phyloP scores from a whole-genome alignment of 2,329 filamentous ascomycete genomes.

The Paraconiothyrium sp. region DNA sequence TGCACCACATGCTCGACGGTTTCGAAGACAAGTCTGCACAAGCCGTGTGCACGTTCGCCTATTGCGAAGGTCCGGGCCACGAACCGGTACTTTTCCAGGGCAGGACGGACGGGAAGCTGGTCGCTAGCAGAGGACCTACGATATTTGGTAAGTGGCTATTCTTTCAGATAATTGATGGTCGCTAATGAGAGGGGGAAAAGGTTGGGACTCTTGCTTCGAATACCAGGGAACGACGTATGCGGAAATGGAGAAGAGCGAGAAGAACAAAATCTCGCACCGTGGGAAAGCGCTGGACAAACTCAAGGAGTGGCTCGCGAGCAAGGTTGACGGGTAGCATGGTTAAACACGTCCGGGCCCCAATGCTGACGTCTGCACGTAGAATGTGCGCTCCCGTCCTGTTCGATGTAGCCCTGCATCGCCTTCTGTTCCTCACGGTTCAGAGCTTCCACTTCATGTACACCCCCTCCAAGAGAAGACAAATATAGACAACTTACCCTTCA shows the following conservation, averaged over 20 bases:
- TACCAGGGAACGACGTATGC: slow-evolving; percentile 88
- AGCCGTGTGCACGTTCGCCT: slow-evolving; percentile 96
- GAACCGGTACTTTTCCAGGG: slow-evolving; percentile 92
- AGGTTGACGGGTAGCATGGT: slow-evolving; percentile 31
- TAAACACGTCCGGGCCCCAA: too few species aligned
- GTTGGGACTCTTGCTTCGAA: slow-evolving; percentile 97
- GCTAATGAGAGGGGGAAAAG: slow-evolving; percentile 57
- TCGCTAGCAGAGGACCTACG: slow-evolving; percentile 79
- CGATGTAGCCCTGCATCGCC: not conserved
- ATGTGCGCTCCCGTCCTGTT: too few species aligned
- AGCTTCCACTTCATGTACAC: slow-evolving; percentile 6
- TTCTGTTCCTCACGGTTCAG: not conserved
- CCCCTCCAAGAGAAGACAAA: slow-evolving; percentile 25
- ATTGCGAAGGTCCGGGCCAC: slow-evolving; percentile 83
- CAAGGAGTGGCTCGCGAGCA: slow-evolving; percentile 76
- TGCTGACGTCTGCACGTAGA: too few species aligned
- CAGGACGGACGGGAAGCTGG: slow-evolving; percentile 84
- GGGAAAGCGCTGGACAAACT: slow-evolving; percentile 87
- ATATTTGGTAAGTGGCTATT: slow-evolving; percentile 75
- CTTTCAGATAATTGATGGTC: not conserved
- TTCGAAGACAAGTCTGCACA: slow-evolving; percentile 92
- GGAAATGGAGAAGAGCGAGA: slow-evolving; percentile 88
- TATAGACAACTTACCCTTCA: slow-evolving; percentile 3
- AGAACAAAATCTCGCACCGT: slow-evolving; percentile 94
- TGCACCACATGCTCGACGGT: slow-evolving; percentile 89